Conservation (phyloP, 176 grass and related monocot genomes). For the Rhynchospora pubera region DNA sequence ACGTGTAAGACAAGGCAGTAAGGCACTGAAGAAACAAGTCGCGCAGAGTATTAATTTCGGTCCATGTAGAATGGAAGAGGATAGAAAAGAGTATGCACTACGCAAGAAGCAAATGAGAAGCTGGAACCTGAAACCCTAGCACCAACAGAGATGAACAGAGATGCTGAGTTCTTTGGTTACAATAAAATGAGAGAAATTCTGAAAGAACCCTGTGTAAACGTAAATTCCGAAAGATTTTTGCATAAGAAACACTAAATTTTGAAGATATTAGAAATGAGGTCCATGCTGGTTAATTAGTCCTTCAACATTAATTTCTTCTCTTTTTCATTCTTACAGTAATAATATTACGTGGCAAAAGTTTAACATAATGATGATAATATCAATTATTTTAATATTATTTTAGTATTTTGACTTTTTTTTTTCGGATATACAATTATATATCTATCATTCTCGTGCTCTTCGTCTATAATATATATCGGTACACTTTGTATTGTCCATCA, state of each 20-base stretch:
- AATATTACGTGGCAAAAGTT: no score
- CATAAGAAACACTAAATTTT: not conserved
- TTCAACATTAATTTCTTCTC: no score
- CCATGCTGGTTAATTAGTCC: no score
- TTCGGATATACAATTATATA: no score
- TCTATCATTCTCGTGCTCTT: no score
- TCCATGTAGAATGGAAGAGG: conserved; percentile 2
- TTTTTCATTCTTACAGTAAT: no score
- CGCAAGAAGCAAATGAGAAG: not conserved
- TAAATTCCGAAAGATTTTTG: not conserved
- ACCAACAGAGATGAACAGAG: not conserved
- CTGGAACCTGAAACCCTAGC: not conserved
- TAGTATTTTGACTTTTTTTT: no score
- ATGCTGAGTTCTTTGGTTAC: not conserved
- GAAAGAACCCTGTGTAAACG: not conserved
- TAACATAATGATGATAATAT: no score
- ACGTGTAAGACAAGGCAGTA: not conserved
- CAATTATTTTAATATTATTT: no score
- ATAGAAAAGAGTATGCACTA: not conserved
- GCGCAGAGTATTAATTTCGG: not conserved
- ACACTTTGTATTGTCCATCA: no score
- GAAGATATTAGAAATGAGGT: not conserved
- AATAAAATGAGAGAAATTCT: not conserved
- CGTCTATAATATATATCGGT: no score
- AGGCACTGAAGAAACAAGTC: not conserved